phyloP scores from a whole-genome alignment of 116 monocot genomes.

The Trichopus zeylanicus region DNA sequence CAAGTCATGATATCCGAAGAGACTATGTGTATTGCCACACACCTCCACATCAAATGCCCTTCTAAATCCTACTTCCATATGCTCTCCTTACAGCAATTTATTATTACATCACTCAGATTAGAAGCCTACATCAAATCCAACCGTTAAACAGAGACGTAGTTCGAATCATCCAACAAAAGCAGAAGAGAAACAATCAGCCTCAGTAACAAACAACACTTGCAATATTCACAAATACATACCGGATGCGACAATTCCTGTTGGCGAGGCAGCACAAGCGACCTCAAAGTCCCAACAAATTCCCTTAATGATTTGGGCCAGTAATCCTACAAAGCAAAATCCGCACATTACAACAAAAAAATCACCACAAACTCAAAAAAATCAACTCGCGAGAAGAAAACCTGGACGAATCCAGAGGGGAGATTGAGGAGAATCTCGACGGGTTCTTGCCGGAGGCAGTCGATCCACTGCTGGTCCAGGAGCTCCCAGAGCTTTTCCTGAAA shows the following conservation, averaged over 20 bases:
- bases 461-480: conserved; percentile 63
- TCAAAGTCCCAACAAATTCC: conserved; percentile 47
- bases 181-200: neutral
- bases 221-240: conserved; percentile 25
- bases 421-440: conserved; percentile 55
- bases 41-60: too few relatives aligned
- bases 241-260: conserved; percentile 35
- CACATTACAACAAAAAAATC: neutral
- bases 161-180: neutral
- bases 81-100: too few relatives aligned
- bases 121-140: too few relatives aligned
- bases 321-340: conserved; percentile 26
- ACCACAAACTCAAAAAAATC: too few relatives aligned
- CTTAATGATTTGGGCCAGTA: conserved; percentile 77
- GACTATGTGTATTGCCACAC: too few relatives aligned
- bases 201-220: too few relatives aligned
- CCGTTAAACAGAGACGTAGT: neutral
- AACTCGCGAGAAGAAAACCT: conserved; percentile 23
- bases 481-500: conserved; percentile 88
- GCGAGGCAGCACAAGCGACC: conserved; percentile 45
- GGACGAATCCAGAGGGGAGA: conserved; percentile 58
- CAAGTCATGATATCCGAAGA: too few relatives aligned
- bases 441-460: conserved; percentile 67
- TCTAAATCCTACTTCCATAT: too few relatives aligned
- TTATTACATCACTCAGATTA: too few relatives aligned